Evolutionary conservation across 805 yeast genomes (phyloP).

Genomic region (Wickerhamomyces kurtzmanii): DNA sequence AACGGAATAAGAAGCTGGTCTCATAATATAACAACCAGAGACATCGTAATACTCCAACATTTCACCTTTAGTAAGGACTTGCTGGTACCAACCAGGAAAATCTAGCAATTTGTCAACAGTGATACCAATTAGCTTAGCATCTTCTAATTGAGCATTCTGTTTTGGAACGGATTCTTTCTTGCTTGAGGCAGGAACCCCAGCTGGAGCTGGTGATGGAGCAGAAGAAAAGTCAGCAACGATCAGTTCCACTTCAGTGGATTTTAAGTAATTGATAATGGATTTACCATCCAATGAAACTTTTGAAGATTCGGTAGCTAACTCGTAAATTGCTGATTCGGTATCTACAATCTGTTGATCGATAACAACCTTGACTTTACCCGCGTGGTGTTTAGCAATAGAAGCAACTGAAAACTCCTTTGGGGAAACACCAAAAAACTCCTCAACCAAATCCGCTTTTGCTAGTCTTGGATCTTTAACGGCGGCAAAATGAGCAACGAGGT

Average conservation of each 20-base stretch:
- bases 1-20: conserved; percentile 88
- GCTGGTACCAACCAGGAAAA: conserved; percentile 97
- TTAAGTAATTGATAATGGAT: conserved; percentile 34
- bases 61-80: conserved; percentile 92
- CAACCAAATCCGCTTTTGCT: conserved; percentile 74
- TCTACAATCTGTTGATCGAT: conserved; percentile 47
- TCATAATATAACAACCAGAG: conserved; percentile 95
- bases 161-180: conserved; percentile 18
- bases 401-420: conserved; percentile 60
- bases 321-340: conserved; percentile 23
- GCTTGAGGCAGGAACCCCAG: conserved; percentile 16
- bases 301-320: conserved; percentile 40
- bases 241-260: conserved; percentile 41
- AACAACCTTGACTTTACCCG: conserved; percentile 50
- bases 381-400: conserved; percentile 30
- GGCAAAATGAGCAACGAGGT: conserved; percentile 54
- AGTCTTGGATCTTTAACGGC: conserved; percentile 77
- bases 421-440: conserved; percentile 44
- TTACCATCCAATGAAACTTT: conserved; percentile 40
- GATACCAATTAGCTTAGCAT: conserved; percentile 90
- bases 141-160: conserved; percentile 51
- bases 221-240: conserved; percentile 44
- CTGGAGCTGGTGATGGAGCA: conserved; percentile 27
- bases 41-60: conserved; percentile 98
- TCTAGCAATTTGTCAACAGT: conserved; percentile 89